Evolutionary conservation across 805 yeast species (phyloP).

Genomic region (Candida nemodendra): DNA sequence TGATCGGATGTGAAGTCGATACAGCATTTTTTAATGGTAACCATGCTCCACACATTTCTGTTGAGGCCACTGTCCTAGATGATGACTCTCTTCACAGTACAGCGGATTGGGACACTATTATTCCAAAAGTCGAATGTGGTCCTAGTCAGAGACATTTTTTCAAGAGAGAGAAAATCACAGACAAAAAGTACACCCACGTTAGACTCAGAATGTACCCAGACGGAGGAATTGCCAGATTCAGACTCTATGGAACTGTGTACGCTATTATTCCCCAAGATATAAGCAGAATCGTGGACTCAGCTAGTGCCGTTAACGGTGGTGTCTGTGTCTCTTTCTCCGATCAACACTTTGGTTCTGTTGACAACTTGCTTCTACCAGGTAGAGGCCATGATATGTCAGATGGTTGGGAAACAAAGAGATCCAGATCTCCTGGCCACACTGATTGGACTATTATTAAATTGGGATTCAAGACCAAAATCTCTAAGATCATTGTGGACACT

Average conservation of each 20-base stretch:
- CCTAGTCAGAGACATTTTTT: constrained; percentile 88
- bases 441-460: constrained; percentile 90
- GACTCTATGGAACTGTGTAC: constrained; percentile 79
- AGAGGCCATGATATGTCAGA: constrained; percentile 96
- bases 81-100: constrained; percentile 34
- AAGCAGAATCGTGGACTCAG: constrained; percentile 60
- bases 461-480: constrained; percentile 62
- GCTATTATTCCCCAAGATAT: constrained; percentile 60
- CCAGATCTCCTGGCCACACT: constrained; percentile 76
- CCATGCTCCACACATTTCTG: constrained; percentile 88
- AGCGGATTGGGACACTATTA: constrained; percentile 67
- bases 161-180: constrained; percentile 58
- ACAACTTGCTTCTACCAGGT: constrained; percentile 86
- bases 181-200: constrained; percentile 67
- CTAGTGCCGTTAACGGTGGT: constrained; percentile 84
- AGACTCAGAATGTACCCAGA: constrained; percentile 93
- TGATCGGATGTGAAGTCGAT: constrained; percentile 85
- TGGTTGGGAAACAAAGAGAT: constrained; percentile 97
- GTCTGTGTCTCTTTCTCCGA: constrained; percentile 81
- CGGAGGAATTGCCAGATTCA: constrained; percentile 95
- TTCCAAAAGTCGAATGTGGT: constrained; percentile 77
- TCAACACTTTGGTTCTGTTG: constrained; percentile 93
- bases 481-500: constrained; percentile 74
- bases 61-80: constrained; percentile 60
- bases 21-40: constrained; percentile 94